phyloP scores from a whole-genome alignment of 768 basidiomycete species.

The Phlebiopsis flavidoalba region DNA sequence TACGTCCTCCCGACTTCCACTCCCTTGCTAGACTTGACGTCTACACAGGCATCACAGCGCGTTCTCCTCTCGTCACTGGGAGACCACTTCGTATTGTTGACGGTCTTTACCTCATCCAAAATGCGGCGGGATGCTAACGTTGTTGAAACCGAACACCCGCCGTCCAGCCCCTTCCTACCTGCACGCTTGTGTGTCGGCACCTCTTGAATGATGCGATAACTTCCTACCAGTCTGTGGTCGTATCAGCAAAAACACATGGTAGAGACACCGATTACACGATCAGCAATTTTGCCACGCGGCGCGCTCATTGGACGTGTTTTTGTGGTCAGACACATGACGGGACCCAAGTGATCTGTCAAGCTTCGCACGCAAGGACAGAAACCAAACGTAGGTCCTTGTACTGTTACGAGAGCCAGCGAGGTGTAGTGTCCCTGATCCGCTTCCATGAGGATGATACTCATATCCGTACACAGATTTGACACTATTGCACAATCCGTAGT shows the following conservation, averaged over 20 bases:
- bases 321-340: neutral
- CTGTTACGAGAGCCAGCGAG: neutral
- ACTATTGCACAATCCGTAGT: conserved; percentile 4
- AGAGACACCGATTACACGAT: conserved; percentile 1
- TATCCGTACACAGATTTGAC: neutral
- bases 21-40: neutral
- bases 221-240: neutral
- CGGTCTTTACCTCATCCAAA: neutral
- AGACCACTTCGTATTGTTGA: neutral
- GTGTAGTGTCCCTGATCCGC: neutral
- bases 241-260: neutral
- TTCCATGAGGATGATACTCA: neutral
- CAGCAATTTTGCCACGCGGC: neutral
- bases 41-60: neutral
- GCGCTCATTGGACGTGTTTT: neutral
- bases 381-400: neutral
- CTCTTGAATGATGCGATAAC: neutral
- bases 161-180: neutral
- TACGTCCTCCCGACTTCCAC: neutral
- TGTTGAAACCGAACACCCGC: neutral
- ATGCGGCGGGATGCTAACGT: neutral
- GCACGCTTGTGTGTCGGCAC: neutral
- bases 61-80: neutral
- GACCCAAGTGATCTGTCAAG: neutral
- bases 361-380: neutral